Percentiles rank a stretch among this genome's conserved stretches.
phyloP scores from a whole-genome alignment of 192 early-diverging fungal species.

The Coemansia reversa region DNA sequence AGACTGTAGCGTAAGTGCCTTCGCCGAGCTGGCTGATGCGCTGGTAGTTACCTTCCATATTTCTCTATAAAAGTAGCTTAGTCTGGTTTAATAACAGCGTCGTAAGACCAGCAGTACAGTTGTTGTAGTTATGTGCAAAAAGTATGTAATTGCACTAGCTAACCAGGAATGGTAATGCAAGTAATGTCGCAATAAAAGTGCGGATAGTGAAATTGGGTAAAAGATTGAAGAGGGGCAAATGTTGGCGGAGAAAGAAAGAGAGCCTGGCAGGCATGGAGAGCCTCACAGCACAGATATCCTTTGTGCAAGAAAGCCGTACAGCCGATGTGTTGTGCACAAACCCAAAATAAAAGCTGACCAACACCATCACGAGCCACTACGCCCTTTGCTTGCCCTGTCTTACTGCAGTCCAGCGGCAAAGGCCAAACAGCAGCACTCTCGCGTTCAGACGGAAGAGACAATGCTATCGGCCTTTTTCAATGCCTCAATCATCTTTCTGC shows the following conservation, averaged over 20 bases:
- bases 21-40: slow-evolving; percentile 94
- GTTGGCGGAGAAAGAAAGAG: neutral
- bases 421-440: neutral
- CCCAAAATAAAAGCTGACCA: neutral
- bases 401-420: neutral
- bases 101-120: neutral
- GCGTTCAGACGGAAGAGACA: slow-evolving; percentile 39
- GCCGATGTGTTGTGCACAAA: neutral
- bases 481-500: slow-evolving; percentile 97
- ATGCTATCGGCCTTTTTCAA: slow-evolving; percentile 58
- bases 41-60: slow-evolving; percentile 60
- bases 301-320: neutral
- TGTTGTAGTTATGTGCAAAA: neutral
- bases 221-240: neutral
- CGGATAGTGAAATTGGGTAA: neutral
- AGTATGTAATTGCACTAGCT: neutral
- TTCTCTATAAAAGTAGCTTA: slow-evolving; percentile 1
- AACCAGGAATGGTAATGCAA: neutral
- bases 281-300: neutral
- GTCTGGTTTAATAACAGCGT: neutral
- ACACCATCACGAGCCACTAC: neutral
- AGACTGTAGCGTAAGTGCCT: slow-evolving; percentile 93
- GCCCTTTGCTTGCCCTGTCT: neutral
- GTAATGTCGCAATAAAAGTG: neutral
- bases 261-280: neutral